Base-by-base conservation (phyloP, 306 rosid genomes). In the Benincasa hispida region DNA sequence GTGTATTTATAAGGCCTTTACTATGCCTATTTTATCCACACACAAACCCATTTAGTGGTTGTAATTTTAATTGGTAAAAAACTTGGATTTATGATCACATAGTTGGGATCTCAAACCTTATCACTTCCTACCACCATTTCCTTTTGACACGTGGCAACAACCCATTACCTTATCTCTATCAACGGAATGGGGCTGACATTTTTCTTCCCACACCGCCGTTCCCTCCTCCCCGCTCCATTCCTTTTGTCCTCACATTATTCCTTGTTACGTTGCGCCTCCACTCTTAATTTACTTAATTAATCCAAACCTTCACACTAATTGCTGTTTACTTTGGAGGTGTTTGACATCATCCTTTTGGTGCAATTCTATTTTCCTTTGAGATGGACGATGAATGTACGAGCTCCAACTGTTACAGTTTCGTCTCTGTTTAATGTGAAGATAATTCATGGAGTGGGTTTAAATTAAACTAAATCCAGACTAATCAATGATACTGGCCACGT, bases 111-210 rank as follows among this genome's bases (percentile, higher is more conserved):
- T 27, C 3, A 19, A 57, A 70, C 77, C 87, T 81, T 79, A 73
- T 81, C 83, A 63, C 41, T 50, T 41, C 39, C 39, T 15, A 8
- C 15, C 58, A 59, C 79, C 81, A 10, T 48, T 39, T 22, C 28
- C 74, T 78, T 34, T 24, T 50, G 81, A 62, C 83, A 83, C 83
- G 78, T 83, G 83, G 74, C 72, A 2, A 0, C 41, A 21, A 22
- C 73, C 51, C 60, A 69, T 79, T 74, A 61, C 79, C 86, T 82
- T 82, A 75, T 78, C 83, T 39, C 61, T 28, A 70, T 48, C 72
- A 35, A 5, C 25, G 57, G 53, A 22, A 68, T 41, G 32, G 34
- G 34, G 41, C 76, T 45, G 15, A 45, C 54, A 24, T 21, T 68
- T 68, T 21, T 67, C 41, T 35, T 4, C 45, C 34, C 47, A 17